Evolutionary conservation across 2,329 filamentous ascomycete genomes (phyloP).

Genomic region (Paecilomyces variotii): DNA sequence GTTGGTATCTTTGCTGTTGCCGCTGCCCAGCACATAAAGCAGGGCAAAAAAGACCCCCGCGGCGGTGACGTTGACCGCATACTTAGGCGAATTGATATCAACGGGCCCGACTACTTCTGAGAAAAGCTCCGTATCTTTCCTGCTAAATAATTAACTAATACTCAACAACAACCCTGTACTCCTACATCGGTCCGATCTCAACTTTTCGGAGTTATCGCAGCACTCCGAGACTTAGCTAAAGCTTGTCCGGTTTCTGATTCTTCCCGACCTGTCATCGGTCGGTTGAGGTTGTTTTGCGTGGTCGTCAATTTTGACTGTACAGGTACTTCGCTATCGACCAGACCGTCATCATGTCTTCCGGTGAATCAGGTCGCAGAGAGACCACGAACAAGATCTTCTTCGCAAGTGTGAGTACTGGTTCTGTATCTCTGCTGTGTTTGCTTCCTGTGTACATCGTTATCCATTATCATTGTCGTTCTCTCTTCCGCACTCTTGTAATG

Average conservation of each 20-base stretch:
- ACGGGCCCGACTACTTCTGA: not conserved
- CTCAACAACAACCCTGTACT: not conserved
- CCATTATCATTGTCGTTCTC: not conserved
- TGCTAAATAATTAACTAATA: not conserved
- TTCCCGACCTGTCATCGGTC: conserved; percentile 2
- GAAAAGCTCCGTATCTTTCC: not conserved
- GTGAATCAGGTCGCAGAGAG: conserved; percentile 18
- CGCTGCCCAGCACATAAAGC: not conserved
- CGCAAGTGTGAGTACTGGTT: conserved; percentile 23
- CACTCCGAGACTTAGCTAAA: not conserved
- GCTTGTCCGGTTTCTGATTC: not conserved
- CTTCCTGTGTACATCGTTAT: no score
- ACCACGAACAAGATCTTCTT: conserved; percentile 29
- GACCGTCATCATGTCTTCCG: conserved; percentile 22
- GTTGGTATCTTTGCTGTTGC: not conserved
- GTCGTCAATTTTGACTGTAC: not conserved
- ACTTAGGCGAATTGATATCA: not conserved
- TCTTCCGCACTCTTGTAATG: not conserved
- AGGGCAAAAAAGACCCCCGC: conserved; percentile 7
- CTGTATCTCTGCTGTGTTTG: conserved; percentile 1
- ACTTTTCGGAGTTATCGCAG: conserved; percentile 1
- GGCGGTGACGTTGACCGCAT: conserved; percentile 14
- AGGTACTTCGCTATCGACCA: not conserved
- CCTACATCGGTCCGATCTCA: conserved; percentile 15
- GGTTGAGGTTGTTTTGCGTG: conserved; percentile 3